Evolutionary conservation across 2,329 filamentous ascomycete genomes (phyloP).

Genomic region (Alternaria gansuensis): DNA sequence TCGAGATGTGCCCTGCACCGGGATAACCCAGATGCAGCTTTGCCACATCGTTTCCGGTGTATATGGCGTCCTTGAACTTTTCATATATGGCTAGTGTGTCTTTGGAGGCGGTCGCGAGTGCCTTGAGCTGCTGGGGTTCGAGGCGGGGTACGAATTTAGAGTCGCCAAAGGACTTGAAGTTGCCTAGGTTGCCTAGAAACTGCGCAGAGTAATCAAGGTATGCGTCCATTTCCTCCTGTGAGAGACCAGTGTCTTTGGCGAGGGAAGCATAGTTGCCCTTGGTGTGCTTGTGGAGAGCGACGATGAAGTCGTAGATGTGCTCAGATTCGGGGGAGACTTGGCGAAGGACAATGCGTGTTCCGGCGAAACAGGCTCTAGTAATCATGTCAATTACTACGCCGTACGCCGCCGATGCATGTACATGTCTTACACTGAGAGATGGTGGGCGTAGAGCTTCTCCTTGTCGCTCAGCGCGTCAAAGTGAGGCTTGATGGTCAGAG

Average conservation of each 20-base stretch:
- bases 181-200: constrained; percentile 64
- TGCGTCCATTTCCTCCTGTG: constrained; percentile 49
- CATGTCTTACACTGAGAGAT: constrained; percentile 50
- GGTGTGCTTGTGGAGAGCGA: constrained; percentile 59
- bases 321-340: constrained; percentile 63
- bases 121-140: constrained; percentile 54
- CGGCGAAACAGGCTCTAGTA: constrained; percentile 57
- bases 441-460: constrained; percentile 91
- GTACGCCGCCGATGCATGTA: background rate
- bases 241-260: constrained; percentile 55
- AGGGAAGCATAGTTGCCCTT: constrained; percentile 61
- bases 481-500: constrained; percentile 89
- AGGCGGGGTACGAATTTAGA: constrained; percentile 63
- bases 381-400: constrained; percentile 9
- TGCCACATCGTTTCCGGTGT: constrained; percentile 53
- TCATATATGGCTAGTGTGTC: constrained; percentile 54
- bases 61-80: constrained; percentile 57
- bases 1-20: constrained; percentile 58
- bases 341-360: constrained; percentile 62
- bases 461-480: constrained; percentile 79
- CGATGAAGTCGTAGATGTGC: constrained; percentile 64
- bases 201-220: constrained; percentile 54
- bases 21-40: constrained; percentile 62
- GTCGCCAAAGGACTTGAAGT: constrained; percentile 63
- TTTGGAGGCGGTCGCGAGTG: constrained; percentile 55